These are phyloP conservation scores for Rhizopus arrhizus DNA, from an alignment of 371 early-diverging fungal species.

Conservation along the genomic window DNA sequence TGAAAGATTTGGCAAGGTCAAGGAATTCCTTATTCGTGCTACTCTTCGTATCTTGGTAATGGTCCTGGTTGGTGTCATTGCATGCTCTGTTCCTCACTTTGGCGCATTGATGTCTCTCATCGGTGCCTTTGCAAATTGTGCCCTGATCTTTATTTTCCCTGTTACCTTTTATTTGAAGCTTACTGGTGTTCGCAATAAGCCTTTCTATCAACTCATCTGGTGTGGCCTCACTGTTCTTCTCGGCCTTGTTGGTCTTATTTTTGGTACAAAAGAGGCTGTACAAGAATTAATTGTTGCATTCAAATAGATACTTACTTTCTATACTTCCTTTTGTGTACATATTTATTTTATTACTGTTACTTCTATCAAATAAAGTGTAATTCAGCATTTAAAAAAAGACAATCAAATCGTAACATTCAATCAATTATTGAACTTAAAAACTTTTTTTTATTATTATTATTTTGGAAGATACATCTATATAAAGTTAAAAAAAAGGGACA, in stretches of 20 bases:
- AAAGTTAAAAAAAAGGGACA: too few relatives aligned
- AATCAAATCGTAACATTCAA: too few relatives aligned
- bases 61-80: constrained; percentile 55
- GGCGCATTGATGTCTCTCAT: constrained; percentile 80
- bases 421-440: too few relatives aligned
- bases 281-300: constrained; percentile 49
- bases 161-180: constrained; percentile 78
- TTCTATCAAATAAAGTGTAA: too few relatives aligned
- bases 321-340: neutral
- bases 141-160: constrained; percentile 84
- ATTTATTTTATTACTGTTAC: constrained; percentile 3
- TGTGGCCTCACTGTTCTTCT: constrained; percentile 61
- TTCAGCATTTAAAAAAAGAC: too few relatives aligned
- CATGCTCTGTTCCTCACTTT: constrained; percentile 78
- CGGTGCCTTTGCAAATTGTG: constrained; percentile 78
- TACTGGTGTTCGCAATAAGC: constrained; percentile 64
- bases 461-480: too few relatives aligned
- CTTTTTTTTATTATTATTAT: too few relatives aligned
- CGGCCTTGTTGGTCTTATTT: constrained; percentile 72
- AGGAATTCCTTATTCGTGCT: constrained; percentile 26
- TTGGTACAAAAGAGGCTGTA: constrained; percentile 78
- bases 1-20: constrained; percentile 40
- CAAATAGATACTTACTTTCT: constrained; percentile 12
- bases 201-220: constrained; percentile 59
- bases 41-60: constrained; percentile 18